phyloP scores from a whole-genome alignment of 2,329 filamentous ascomycete species.

The Colletotrichum liaoningense region DNA sequence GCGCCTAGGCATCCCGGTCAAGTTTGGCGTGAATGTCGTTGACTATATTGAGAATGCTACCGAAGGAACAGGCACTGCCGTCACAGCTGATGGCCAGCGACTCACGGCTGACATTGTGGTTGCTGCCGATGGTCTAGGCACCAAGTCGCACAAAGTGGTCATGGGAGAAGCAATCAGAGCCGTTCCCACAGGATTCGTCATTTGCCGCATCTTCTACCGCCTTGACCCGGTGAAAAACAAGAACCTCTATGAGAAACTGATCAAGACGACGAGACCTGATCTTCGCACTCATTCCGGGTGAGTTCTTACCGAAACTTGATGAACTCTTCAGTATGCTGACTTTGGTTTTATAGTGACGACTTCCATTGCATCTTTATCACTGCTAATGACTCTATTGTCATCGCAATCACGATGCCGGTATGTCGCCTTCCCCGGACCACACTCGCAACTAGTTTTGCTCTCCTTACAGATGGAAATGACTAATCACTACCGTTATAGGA shows the following conservation, averaged over 20 bases:
- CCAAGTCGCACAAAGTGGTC: constrained; percentile 5
- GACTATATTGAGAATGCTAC: background rate
- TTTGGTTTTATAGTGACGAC: too few species aligned
- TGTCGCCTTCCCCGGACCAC: too few species aligned
- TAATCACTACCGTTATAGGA: too few species aligned
- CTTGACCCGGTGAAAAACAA: constrained; percentile 3
- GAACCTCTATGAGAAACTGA: background rate
- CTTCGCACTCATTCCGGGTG: background rate
- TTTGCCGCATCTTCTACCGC: background rate
- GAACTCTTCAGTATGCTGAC: too few species aligned
- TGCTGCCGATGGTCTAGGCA: constrained; percentile 13
- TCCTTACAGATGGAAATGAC: too few species aligned
- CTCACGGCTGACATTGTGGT: constrained; percentile 1
- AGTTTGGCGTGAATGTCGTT: background rate
- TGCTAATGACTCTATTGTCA: too few species aligned
- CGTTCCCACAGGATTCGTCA: constrained; percentile 6
- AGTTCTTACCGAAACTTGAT: background rate
- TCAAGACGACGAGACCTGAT: background rate
- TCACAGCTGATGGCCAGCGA: background rate
- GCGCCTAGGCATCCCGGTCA: background rate
- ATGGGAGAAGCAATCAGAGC: constrained; percentile 11
- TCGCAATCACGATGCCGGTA: too few species aligned
- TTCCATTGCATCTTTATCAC: too few species aligned
- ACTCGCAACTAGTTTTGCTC: too few species aligned
- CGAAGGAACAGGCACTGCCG: background rate